phyloP scores from a whole-genome alignment of 176 grass and related monocot genomes.

The Areca catechu region DNA sequence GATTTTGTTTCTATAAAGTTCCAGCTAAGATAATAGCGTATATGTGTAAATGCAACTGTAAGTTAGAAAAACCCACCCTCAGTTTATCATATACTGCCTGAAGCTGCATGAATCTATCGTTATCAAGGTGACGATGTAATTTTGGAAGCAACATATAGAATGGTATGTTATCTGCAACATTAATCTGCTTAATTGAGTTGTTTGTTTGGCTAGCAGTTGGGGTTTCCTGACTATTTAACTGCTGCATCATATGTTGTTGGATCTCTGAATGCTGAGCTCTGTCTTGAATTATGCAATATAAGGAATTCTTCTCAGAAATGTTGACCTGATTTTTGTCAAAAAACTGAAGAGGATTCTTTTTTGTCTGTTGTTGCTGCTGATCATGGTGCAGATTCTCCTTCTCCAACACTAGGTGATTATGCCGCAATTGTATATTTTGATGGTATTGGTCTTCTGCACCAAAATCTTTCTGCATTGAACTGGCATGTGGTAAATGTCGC shows the following conservation, averaged over 20 bases:
- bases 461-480: conserved; percentile 20
- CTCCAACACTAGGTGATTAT: conserved; percentile 23
- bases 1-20: too few relatives aligned
- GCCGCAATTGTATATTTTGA: conserved; percentile 20
- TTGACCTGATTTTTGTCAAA: conserved; percentile 21
- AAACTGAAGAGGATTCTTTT: conserved; percentile 7
- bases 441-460: conserved; percentile 17
- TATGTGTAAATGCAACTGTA: conserved; percentile 1
- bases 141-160: conserved; percentile 90
- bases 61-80: conserved; percentile 45
- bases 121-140: conserved; percentile 72
- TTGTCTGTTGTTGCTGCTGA: conserved; percentile 2
- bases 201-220: conserved; percentile 43
- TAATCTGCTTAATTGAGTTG: conserved; percentile 26
- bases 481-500: conserved; percentile 22
- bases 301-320: conserved; percentile 36
- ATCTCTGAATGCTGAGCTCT: conserved; percentile 3
- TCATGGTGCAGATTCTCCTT: conserved; percentile 16
- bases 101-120: conserved; percentile 81
- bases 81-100: conserved; percentile 71
- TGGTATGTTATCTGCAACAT: conserved; percentile 54
- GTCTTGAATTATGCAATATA: conserved; percentile 12
- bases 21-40: conserved; percentile 8
- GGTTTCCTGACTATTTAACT: conserved; percentile 50
- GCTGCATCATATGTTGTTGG: conserved; percentile 30